These are phyloP conservation scores for Hymenoscyphus fructigenus DNA, from an alignment of 2,329 filamentous ascomycete genomes.

Conservation along the genomic window DNA sequence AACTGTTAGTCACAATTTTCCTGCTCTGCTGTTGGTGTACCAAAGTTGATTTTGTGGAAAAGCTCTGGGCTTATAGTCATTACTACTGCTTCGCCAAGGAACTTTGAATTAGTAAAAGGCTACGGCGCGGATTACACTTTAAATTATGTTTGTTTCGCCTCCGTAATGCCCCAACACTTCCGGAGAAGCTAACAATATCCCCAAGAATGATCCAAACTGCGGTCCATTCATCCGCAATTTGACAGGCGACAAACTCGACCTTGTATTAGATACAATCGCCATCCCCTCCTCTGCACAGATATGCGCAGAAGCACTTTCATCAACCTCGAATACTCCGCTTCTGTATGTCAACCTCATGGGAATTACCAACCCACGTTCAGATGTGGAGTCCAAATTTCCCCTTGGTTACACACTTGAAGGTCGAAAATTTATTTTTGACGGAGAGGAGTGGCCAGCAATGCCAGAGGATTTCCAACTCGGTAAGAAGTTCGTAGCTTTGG, in stretches of 20 bases:
- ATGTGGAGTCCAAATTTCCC: slow-evolving; percentile 35
- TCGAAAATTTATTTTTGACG: slow-evolving; percentile 32
- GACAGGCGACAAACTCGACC: slow-evolving; percentile 39
- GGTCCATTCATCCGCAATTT: slow-evolving; percentile 45
- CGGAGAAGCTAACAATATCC: background rate
- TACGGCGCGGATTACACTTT: slow-evolving; percentile 49
- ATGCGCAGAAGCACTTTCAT: slow-evolving; percentile 23
- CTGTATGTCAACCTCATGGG: slow-evolving; percentile 56
- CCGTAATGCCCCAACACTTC: background rate
- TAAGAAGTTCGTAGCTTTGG: slow-evolving; percentile 38
- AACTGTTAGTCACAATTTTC: slow-evolving; percentile 33
- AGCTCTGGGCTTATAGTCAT: slow-evolving; percentile 38
- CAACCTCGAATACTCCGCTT: slow-evolving; percentile 9
- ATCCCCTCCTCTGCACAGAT: slow-evolving; percentile 17
- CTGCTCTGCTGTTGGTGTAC: background rate
- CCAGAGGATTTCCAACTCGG: slow-evolving; percentile 37
- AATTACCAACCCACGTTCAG: slow-evolving; percentile 18
- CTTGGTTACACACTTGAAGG: slow-evolving; percentile 43
- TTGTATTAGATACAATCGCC: slow-evolving; percentile 27
- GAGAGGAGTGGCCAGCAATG: slow-evolving; percentile 15
- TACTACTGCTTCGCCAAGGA: slow-evolving; percentile 46
- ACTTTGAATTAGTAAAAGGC: slow-evolving; percentile 45
- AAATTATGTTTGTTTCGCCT: slow-evolving; percentile 41
- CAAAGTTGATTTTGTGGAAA: slow-evolving; percentile 3
- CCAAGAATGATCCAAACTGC: slow-evolving; percentile 39